Evolutionary conservation across 495 filamentous ascomycete species (phyloP), one percentile per base, ranked within the genome.

Genomic region (Talaromyces thailandensis): DNA sequence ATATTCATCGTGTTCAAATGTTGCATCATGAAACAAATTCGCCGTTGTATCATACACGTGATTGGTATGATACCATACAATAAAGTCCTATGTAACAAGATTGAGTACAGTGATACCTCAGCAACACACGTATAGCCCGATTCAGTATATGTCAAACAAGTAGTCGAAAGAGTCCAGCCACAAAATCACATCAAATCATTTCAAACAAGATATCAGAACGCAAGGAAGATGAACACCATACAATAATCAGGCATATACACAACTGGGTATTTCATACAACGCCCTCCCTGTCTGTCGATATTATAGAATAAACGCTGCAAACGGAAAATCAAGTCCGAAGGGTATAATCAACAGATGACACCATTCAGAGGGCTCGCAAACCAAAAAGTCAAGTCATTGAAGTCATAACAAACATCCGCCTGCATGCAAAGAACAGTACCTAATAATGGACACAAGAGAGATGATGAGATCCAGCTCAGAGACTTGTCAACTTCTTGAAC

Each of bases 401-500:
- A 25, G 23, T 25, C 23, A 59, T 43, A 40, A 35, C 29, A 57
- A 57, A 31, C 28, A 35, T 57, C 55, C 29, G 18, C 29, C 28
- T 31, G 55, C 14, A 6, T 32, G 11, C 28, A 35, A 56, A 8
- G n/a, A 57, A 35, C 11, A 16, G 16, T 31, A 35, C 26, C 29
- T 6, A 12, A 43, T 25, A 60, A 48, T 4, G 23, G 21, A 16
- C 32, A 18, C 32, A 18, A 43, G 29, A 18, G 29, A 60, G 37
- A 26, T 5, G 21, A 5, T 32, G 58, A 45, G 40, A 45, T n/a
- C 31, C 58, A 51, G 50, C 59, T 70, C 63, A 76, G 50, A 76
- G 66, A 63, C 63, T 71, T 24, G 77, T 75, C 48, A 81, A 63
- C 59, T 79, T 82, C 63, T 75, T 74, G 48, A 82, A 73, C 80